phyloP scores from a whole-genome alignment of 495 filamentous ascomycete species.

The Mytilinidion resinicola region DNA sequence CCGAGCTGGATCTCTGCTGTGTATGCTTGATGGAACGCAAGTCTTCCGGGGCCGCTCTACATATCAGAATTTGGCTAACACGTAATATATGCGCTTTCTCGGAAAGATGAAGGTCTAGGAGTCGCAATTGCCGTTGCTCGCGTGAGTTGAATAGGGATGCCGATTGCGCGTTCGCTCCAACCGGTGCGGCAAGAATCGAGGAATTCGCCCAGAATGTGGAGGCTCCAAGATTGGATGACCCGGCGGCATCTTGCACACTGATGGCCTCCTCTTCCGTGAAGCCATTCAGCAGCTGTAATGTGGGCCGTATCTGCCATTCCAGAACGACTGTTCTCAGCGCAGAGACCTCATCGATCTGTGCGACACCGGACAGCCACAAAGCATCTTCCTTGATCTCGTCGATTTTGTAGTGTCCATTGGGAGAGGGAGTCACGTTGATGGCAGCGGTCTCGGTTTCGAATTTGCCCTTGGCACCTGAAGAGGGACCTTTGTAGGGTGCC shows the following conservation, averaged over 20 bases:
- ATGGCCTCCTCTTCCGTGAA: constrained; percentile 63
- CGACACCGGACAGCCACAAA: constrained; percentile 72
- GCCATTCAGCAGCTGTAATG: constrained; percentile 55
- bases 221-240: constrained; percentile 49
- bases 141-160: constrained; percentile 49
- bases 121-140: constrained; percentile 51
- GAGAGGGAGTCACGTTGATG: constrained; percentile 73
- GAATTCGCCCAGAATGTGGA: constrained; percentile 43
- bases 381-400: constrained; percentile 80
- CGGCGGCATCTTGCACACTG: constrained; percentile 60
- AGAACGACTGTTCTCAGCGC: constrained; percentile 74
- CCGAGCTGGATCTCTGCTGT: constrained; percentile 12
- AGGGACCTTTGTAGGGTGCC: constrained; percentile 55
- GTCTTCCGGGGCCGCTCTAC: constrained; percentile 13
- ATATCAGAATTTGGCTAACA: constrained; percentile 35
- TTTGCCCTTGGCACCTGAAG: constrained; percentile 55
- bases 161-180: constrained; percentile 22
- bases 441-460: constrained; percentile 86
- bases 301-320: constrained; percentile 74
- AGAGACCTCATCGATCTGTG: constrained; percentile 70
- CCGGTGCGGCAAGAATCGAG: constrained; percentile 33
- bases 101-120: constrained; percentile 62
- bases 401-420: constrained; percentile 63
- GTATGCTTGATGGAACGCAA: constrained; percentile 5
- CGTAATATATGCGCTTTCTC: constrained; percentile 57